Evolutionary conservation across 179 eudicot species (phyloP), one percentile per base, ranked within the genome.

Genomic region (Spergularia azorica): DNA sequence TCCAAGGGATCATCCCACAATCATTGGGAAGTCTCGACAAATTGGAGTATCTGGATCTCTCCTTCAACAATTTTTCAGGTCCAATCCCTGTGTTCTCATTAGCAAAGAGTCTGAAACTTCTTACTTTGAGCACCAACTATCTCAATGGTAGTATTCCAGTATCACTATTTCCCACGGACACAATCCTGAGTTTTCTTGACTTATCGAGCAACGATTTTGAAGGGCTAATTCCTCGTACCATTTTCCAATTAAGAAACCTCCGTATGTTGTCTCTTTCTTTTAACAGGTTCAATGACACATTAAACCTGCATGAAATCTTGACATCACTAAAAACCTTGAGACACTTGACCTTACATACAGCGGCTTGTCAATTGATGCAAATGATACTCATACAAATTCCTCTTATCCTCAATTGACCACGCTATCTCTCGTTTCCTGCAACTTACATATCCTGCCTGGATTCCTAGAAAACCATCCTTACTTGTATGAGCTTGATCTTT

Each of bases 131-230:
- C 4, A 18, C 8, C n/a, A 90, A 90, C 76, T 63, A 71, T 9
- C 71, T 90, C 9, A 71, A 8, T 65, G 93, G 90, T 11, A 85
- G 72, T 72, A 79, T 90, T 52, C 88, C 91, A 5, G 18, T 51
- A 3, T 82, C 87, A 18, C 76, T 90, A 18, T 84, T 88, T 74
- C 43, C 75, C 3, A 65, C 79, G 18, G 79, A 82, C 9, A 77
- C 84, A 2, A 43, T 90, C 32, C 59, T 63, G 62, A 46, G 66
- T 39, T 86, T 15, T 65, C 87, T 8, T 56, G n/a, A 46, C 75
- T 62, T 89, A 72, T 76, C 85, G n/a, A 70, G 78, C 38, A 89
- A 89, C 71, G 63, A 65, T 1, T 71, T 89, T 46, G 32, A 79
- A 62, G 90, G 89, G 21, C 58, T 50, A 2, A 83, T 89, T 55